phyloP scores from a whole-genome alignment of 345 rosid genomes.

The Eucalyptus rudis region DNA sequence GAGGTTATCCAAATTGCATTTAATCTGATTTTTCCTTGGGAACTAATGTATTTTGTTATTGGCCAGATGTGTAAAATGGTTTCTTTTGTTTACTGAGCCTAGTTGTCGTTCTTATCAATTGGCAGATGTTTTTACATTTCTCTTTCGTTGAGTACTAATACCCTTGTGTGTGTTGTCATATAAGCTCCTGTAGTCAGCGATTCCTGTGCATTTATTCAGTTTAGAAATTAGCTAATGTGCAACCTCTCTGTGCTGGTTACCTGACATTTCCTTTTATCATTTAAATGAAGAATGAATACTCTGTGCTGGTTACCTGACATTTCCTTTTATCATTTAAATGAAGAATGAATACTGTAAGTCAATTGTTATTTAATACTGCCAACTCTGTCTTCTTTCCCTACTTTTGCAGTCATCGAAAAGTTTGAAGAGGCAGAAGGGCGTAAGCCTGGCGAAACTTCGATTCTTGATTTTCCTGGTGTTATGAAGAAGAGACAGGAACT shows the following conservation, averaged over 20 bases:
- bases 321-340: neutral
- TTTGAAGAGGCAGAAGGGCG: constrained; percentile 62
- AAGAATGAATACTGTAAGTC: neutral
- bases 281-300: neutral
- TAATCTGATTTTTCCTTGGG: neutral
- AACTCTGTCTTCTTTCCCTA: neutral
- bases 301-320: neutral
- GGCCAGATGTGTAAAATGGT: neutral
- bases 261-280: neutral
- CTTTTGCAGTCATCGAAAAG: constrained; percentile 52
- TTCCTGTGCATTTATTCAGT: neutral
- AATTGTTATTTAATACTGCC: neutral
- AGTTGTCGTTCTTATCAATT: neutral
- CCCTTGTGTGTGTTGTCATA: neutral
- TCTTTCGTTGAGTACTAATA: neutral
- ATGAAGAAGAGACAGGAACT: constrained; percentile 51
- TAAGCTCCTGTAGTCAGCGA: neutral
- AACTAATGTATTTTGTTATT: neutral
- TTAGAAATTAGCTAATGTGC: neutral
- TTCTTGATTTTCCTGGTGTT: constrained; percentile 49
- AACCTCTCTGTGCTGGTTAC: neutral
- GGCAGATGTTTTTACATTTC: neutral
- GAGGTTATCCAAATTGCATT: neutral
- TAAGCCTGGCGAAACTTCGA: constrained; percentile 35
- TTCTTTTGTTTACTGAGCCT: neutral